phyloP scores from a whole-genome alignment of 2,329 filamentous ascomycete genomes.

The Alternaria angustiovoidea region DNA sequence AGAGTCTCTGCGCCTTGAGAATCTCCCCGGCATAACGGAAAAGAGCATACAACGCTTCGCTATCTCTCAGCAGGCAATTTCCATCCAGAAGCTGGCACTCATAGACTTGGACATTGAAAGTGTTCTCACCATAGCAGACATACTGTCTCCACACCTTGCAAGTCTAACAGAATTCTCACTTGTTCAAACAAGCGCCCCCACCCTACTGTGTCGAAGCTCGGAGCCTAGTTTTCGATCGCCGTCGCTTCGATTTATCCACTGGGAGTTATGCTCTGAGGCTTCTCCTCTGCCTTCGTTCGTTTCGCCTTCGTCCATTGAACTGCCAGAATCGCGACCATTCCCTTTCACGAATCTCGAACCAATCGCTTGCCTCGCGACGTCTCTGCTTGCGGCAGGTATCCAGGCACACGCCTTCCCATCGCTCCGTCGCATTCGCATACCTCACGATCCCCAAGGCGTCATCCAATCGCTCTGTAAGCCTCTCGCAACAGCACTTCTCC shows the following conservation, averaged over 20 bases:
- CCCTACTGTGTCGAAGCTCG: constrained; percentile 52
- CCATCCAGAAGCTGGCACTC: constrained; percentile 59
- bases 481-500: constrained; percentile 62
- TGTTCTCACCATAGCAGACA: constrained; percentile 60
- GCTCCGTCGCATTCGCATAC: constrained; percentile 67
- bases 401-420: constrained; percentile 68
- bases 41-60: constrained; percentile 62
- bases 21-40: constrained; percentile 64
- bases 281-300: constrained; percentile 22
- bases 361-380: constrained; percentile 63
- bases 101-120: constrained; percentile 63
- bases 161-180: constrained; percentile 61
- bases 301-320: constrained; percentile 6
- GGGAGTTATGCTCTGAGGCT: constrained; percentile 62
- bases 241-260: constrained; percentile 63
- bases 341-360: constrained; percentile 48
- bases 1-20: constrained; percentile 63
- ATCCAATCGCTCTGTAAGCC: constrained; percentile 76
- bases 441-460: constrained; percentile 72
- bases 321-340: constrained; percentile 15
- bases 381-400: constrained; percentile 71
- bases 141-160: constrained; percentile 56
- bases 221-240: constrained; percentile 59
- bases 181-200: constrained; percentile 60
- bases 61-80: constrained; percentile 55